These are phyloP conservation scores for Nothophytophthora sp. DNA, from an alignment of 352 stramenopile species.

Conservation along the genomic window DNA sequence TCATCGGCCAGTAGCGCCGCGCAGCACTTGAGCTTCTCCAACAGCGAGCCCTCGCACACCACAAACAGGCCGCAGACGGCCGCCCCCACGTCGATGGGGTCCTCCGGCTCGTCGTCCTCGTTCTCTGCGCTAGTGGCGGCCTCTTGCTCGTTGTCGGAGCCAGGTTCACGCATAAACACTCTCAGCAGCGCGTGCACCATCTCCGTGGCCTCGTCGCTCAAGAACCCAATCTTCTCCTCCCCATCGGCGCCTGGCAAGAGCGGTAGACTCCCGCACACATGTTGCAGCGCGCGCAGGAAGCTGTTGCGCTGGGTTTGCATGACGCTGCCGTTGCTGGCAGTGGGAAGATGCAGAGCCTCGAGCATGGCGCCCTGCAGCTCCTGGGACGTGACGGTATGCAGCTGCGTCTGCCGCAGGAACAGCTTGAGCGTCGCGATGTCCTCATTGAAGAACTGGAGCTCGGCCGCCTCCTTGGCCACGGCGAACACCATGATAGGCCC, in stretches of 20 bases:
- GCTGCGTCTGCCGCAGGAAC: conserved; percentile 67
- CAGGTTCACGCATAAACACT: conserved; percentile 62
- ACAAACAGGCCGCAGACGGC: conserved; percentile 70
- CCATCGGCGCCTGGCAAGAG: conserved; percentile 17
- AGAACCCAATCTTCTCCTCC: conserved; percentile 21
- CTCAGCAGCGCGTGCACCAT: conserved; percentile 62
- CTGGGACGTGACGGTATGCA: conserved; percentile 48
- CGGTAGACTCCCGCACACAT: conserved; percentile 37
- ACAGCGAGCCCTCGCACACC: conserved; percentile 61
- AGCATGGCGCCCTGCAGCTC: conserved; percentile 39
- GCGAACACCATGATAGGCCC: conserved; percentile 85
- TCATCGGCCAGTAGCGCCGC: conserved; percentile 35
- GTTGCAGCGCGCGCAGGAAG: conserved; percentile 57
- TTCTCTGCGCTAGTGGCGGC: conserved; percentile 30
- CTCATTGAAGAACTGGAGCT: conserved; percentile 85
- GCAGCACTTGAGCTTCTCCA: conserved; percentile 58
- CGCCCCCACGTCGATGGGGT: conserved; percentile 49
- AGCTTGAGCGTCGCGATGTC: conserved; percentile 64
- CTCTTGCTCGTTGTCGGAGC: conserved; percentile 26
- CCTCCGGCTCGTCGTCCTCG: conserved; percentile 50
- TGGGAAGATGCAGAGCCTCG: conserved; percentile 33
- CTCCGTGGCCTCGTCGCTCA: conserved; percentile 68
- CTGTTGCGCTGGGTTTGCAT: conserved; percentile 40
- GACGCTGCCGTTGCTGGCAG: conserved; percentile 16
- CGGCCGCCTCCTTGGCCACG: conserved; percentile 59